Evolutionary conservation across 2,329 filamentous ascomycete genomes (phyloP).

Genomic region (Penicillium sp.): DNA sequence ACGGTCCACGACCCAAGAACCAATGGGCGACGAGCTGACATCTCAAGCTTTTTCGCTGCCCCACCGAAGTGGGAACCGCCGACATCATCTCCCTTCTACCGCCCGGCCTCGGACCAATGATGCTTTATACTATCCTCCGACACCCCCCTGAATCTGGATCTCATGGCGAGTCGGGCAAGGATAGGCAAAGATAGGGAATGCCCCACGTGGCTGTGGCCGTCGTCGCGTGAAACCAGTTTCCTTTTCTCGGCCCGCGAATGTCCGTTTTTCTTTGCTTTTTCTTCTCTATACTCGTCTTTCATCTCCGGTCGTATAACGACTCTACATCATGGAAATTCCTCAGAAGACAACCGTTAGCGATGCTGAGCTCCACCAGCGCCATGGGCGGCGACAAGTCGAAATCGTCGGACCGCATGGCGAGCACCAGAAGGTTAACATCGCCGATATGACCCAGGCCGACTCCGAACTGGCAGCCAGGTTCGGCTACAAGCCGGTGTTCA

Average conservation of each 20-base stretch:
- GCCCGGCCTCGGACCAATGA: background rate
- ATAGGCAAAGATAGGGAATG: background rate
- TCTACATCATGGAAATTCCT: conserved; percentile 3
- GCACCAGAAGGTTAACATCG: conserved; percentile 3
- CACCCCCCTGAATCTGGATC: background rate
- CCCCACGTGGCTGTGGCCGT: background rate
- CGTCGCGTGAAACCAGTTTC: background rate
- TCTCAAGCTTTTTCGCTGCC: conserved; percentile 8
- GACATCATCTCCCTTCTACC: background rate
- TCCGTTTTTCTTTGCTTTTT: background rate
- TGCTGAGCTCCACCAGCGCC: conserved; percentile 6
- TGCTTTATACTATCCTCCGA: background rate
- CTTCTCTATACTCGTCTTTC: background rate
- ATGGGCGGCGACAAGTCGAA: conserved; percentile 8
- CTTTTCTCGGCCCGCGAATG: conserved; percentile 1
- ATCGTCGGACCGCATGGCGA: conserved; percentile 11
- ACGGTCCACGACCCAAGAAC: background rate
- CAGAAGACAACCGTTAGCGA: background rate
- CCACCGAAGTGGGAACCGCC: background rate
- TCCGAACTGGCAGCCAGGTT: conserved; percentile 10
- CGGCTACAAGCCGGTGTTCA: conserved; percentile 47
- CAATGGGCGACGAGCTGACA: background rate
- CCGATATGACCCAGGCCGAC: conserved; percentile 10
- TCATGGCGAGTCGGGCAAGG: background rate
- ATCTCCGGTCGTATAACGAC: background rate